Conservation (phyloP, 768 basidiomycete genomes). For the Russula olivacea region DNA sequence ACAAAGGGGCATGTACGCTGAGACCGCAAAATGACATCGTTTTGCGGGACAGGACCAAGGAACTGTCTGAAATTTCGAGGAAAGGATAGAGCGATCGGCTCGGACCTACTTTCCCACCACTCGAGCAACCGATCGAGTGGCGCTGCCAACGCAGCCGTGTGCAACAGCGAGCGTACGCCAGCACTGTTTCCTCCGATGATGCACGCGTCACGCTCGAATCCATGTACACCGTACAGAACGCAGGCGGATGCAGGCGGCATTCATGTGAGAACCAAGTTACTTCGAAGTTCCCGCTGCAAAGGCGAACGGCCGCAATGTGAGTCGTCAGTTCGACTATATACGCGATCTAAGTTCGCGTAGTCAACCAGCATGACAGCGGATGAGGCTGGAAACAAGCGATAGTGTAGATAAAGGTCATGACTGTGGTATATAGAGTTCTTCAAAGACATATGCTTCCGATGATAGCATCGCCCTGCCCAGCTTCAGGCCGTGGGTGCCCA, state of each 20-base stretch:
- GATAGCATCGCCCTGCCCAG: neutral
- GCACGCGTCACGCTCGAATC: conserved; percentile 36
- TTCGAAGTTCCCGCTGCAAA: too few relatives aligned
- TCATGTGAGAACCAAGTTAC: conserved; percentile 34
- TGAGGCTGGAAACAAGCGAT: neutral
- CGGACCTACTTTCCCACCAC: conserved; percentile 44
- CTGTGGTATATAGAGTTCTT: neutral
- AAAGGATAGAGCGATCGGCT: conserved; percentile 61
- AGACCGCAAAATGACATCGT: conserved; percentile 58
- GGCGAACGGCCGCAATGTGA: too few relatives aligned
- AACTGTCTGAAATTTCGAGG: conserved; percentile 41
- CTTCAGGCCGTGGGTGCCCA: conserved; percentile 52
- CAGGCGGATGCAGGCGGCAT: conserved; percentile 37
- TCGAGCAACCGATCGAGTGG: neutral
- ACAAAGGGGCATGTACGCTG: conserved; percentile 56
- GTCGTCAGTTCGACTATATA: too few relatives aligned
- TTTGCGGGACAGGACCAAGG: conserved; percentile 40
- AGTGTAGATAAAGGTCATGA: neutral
- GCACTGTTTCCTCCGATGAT: conserved; percentile 37
- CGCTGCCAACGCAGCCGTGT: conserved; percentile 28
- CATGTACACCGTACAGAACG: conserved; percentile 39
- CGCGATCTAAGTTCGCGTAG: too few relatives aligned
- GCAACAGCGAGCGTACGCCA: conserved; percentile 43
- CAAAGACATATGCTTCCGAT: too few relatives aligned
- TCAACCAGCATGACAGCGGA: too few relatives aligned